Evolutionary conservation across 2,329 filamentous ascomycete species (phyloP).

Genomic region (Colletotrichum melonis): DNA sequence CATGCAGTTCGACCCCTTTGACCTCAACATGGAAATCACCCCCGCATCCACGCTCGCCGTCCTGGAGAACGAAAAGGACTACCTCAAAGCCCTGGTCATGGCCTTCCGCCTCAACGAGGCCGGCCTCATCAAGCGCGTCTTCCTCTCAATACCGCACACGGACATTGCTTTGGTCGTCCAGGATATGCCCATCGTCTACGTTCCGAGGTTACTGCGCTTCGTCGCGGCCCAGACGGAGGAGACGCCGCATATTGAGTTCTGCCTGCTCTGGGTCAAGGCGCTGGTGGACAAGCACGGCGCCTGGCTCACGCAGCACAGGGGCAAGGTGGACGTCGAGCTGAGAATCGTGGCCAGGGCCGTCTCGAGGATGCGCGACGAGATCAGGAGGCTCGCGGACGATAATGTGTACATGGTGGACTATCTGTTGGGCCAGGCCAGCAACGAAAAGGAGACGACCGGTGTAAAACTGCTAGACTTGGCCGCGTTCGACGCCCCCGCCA

Average conservation of each 20-base stretch:
- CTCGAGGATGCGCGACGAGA: slow-evolving; percentile 81
- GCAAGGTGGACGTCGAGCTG: slow-evolving; percentile 85
- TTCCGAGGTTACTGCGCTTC: slow-evolving; percentile 86
- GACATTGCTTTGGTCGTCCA: slow-evolving; percentile 84
- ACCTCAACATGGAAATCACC: slow-evolving; percentile 94
- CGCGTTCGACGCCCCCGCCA: slow-evolving; percentile 28
- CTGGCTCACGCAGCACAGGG: slow-evolving; percentile 84
- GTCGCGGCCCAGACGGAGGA: slow-evolving; percentile 89
- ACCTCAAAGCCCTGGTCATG: slow-evolving; percentile 94
- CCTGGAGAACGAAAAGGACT: slow-evolving; percentile 77
- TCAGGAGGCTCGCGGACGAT: slow-evolving; percentile 85
- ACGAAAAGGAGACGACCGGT: slow-evolving; percentile 30
- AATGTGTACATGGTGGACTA: slow-evolving; percentile 93
- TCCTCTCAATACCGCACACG: slow-evolving; percentile 80
- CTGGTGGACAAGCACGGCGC: slow-evolving; percentile 84
- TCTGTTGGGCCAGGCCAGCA: slow-evolving; percentile 65
- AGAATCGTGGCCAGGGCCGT: slow-evolving; percentile 85
- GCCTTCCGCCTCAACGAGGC: slow-evolving; percentile 94
- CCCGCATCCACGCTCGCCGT: slow-evolving; percentile 83
- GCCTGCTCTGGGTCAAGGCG: slow-evolving; percentile 90
- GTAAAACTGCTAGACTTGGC: slow-evolving; percentile 41
- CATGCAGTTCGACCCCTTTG: slow-evolving; percentile 93
- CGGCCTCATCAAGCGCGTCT: slow-evolving; percentile 84
- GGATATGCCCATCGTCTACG: slow-evolving; percentile 85
- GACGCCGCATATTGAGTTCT: slow-evolving; percentile 94